phyloP scores from a whole-genome alignment of 176 grass and related monocot genomes.

The Phyllostachys edulis region DNA sequence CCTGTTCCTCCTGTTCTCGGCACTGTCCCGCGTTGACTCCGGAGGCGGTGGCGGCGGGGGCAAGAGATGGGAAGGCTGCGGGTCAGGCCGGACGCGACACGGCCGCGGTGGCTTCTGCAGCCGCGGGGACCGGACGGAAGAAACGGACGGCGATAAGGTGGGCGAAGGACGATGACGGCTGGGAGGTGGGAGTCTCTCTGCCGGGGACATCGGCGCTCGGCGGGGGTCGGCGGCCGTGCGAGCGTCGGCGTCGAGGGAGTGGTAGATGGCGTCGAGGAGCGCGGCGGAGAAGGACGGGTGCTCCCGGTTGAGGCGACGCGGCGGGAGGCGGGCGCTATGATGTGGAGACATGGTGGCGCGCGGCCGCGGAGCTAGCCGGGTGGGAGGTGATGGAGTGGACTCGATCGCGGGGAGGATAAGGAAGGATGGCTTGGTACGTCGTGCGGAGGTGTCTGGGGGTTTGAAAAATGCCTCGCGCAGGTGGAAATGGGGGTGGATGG shows the following conservation, averaged over 20 bases:
- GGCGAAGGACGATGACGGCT: background rate
- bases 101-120: conserved; percentile 41
- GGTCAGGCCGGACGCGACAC: conserved; percentile 50
- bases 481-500: conserved; percentile 25
- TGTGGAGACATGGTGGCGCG: conserved; percentile 40
- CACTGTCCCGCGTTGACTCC: background rate
- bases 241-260: conserved; percentile 65
- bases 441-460: conserved; percentile 41
- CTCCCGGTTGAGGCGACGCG: conserved; percentile 34
- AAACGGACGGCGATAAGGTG: conserved; percentile 24
- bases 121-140: conserved; percentile 39
- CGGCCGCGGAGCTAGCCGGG: background rate
- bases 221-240: background rate
- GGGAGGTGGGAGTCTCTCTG: background rate
- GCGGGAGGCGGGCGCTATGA: conserved; percentile 27
- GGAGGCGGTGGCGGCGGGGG: background rate
- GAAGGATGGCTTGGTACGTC: background rate
- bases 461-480: conserved; percentile 33
- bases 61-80: conserved; percentile 18
- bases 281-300: conserved; percentile 76
- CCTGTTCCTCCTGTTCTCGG: background rate
- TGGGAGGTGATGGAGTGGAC: background rate
- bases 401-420: background rate
- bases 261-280: conserved; percentile 89
- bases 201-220: background rate